phyloP scores from a whole-genome alignment of 202 grass and related monocot species.

The Carex arenaria region DNA sequence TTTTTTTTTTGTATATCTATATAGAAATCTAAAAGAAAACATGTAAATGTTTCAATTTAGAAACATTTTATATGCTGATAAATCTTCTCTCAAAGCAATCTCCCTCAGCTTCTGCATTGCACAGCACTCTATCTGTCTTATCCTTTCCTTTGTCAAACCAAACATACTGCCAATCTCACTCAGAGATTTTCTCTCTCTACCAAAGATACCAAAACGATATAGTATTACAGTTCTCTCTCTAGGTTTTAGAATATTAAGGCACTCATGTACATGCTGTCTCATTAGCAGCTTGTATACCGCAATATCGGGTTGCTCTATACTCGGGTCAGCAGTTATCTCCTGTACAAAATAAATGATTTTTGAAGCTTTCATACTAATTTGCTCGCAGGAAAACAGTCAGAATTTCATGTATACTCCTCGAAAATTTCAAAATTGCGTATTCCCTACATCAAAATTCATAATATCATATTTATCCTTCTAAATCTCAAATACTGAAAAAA shows the following conservation, averaged over 20 bases:
- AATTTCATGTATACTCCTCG: too few relatives aligned
- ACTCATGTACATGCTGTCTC: constrained; percentile 58
- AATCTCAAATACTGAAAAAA: too few relatives aligned
- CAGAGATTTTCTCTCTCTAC: constrained; percentile 56
- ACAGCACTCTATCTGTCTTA: constrained; percentile 71
- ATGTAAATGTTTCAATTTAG: background rate
- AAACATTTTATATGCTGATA: constrained; percentile 31
- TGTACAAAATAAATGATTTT: constrained; percentile 17
- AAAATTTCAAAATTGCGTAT: too few relatives aligned
- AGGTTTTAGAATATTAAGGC: constrained; percentile 62
- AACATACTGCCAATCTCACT: constrained; percentile 72
- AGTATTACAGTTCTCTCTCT: constrained; percentile 82
- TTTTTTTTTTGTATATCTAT: background rate
- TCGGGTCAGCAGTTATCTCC: constrained; percentile 70
- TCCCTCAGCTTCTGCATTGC: constrained; percentile 60
- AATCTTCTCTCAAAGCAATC: constrained; percentile 40
- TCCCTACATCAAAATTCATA: too few relatives aligned
- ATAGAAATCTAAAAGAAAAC: background rate
- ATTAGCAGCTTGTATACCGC: constrained; percentile 52
- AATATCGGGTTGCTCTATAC: constrained; percentile 53
- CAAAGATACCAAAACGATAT: constrained; percentile 64
- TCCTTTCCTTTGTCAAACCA: constrained; percentile 76
- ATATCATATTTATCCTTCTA: too few relatives aligned
- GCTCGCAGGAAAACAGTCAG: background rate
- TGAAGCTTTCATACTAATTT: background rate